phyloP scores from a whole-genome alignment of 768 basidiomycete species.

The Cystofilobasidium macerans region DNA sequence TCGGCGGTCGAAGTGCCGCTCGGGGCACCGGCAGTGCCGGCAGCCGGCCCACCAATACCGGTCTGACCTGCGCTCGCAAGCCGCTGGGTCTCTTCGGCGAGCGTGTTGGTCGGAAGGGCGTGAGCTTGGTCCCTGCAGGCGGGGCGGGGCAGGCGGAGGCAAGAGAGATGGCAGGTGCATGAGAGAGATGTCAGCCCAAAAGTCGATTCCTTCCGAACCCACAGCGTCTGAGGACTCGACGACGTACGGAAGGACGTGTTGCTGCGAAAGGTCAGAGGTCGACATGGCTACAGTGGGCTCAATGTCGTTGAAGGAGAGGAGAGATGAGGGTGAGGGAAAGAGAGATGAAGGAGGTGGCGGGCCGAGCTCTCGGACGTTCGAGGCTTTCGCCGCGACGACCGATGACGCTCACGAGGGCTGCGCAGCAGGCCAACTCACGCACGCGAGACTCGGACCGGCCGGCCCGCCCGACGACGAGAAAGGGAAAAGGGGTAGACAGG shows the following conservation, averaged over 20 bases:
- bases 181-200: neutral
- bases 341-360: too few species aligned
- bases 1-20: neutral
- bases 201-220: too few species aligned
- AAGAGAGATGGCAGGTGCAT: neutral
- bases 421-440: too few species aligned
- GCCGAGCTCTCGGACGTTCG: too few species aligned
- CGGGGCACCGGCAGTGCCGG: neutral
- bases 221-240: neutral
- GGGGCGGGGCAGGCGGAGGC: neutral
- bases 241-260: neutral
- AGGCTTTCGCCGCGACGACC: too few species aligned
- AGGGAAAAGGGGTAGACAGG: too few species aligned
- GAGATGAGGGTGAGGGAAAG: too few species aligned
- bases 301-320: too few species aligned
- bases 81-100: slow-evolving; percentile 2
- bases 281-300: too few species aligned
- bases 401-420: too few species aligned
- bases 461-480: too few species aligned
- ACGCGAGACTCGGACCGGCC: too few species aligned
- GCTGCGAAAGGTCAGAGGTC: neutral
- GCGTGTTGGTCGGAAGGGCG: slow-evolving; percentile 2
- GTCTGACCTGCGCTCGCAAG: neutral
- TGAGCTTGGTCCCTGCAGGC: neutral
- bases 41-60: neutral